Conservation (phyloP, 805 yeast species). For the Kockiozyma suomiensis region DNA sequence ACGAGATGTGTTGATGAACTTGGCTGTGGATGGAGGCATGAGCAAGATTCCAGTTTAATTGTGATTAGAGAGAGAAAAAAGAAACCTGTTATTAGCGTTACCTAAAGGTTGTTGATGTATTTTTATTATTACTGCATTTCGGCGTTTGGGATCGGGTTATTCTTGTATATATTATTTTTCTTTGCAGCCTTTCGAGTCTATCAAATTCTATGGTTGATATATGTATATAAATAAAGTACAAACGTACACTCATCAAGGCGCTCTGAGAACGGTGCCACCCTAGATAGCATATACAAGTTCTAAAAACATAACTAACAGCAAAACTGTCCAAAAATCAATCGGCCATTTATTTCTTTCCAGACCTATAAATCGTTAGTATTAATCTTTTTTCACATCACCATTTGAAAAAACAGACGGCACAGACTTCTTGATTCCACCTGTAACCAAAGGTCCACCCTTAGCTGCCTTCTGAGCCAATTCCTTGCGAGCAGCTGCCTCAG, state of each 20-base stretch:
- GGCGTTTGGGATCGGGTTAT: not conserved
- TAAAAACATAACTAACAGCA: not conserved
- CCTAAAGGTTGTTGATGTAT: not conserved
- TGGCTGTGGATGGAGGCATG: conserved; percentile 31
- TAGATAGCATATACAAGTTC: too few relatives aligned
- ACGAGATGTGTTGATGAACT: conserved; percentile 15
- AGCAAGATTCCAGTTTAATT: conserved; percentile 10
- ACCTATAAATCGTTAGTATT: conserved; percentile 11
- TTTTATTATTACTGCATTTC: not conserved
- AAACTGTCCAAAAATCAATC: not conserved
- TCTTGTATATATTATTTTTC: not conserved
- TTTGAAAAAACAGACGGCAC: too few relatives aligned
- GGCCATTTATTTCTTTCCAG: not conserved
- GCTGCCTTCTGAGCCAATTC: conserved; percentile 85
- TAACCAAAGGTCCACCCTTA: conserved; percentile 87
- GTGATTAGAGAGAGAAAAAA: conserved; percentile 28
- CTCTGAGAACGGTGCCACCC: too few relatives aligned
- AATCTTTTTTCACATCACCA: conserved; percentile 37
- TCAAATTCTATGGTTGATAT: too few relatives aligned
- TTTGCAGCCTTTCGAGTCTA: too few relatives aligned
- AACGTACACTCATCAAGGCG: too few relatives aligned
- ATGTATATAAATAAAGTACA: too few relatives aligned
- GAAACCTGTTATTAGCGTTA: not conserved
- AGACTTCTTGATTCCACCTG: conserved; percentile 93
- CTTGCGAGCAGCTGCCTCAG: conserved; percentile 90